Base-by-base conservation (phyloP, 1,284 basidiomycete species). In the Xerocomus nothofagi region DNA sequence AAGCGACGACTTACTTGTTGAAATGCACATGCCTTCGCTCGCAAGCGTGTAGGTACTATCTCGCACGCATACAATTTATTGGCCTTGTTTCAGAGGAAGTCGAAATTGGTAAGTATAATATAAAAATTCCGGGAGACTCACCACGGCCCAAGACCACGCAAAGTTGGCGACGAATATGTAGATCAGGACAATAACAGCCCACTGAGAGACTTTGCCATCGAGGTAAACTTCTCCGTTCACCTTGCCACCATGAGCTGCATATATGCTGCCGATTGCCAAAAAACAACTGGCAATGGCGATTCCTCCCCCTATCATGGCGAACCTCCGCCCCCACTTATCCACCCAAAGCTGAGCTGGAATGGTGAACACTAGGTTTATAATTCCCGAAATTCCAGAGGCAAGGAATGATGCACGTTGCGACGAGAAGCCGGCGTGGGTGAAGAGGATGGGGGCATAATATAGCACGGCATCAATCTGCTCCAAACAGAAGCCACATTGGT, bases 371-470 rank as follows among this genome's bases (percentile, higher is more conserved):
- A 80, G 54, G 50, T 73, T 76, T 31, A 78, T 59, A 37, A 81
- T 65, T 32, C 78, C 79, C 3, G 77, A 77, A 9, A 80, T 69
- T 8, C 78, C 79, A 7, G 76, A 77, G 0, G 79, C 77, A 23
- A 80, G 65, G 62, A 81, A 79, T 0, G 76, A 73, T 7, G 77
- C 71, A 31, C 71, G 71, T 32, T 66, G 66, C 0, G 71, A 71
- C 5, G 72, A 71, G 17, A 81, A 68, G 27, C 77, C 75, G 2
- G 76, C 77, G 59, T 79, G 78, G 5, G 71, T 61, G 57, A 81
- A 81, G 15, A 80, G 62, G 3, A 75, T 67, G 0, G 79, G 79
- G 0, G 77, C 78, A 50, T 77, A 81, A 63, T 78, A 67, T n/a
- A 63, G 33, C 21, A 59, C 57, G 6, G 50, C 62, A 54, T 63